Evolutionary conservation across 1,284 basidiomycete species (phyloP).

Genomic region (Malassezia yamatoensis): DNA sequence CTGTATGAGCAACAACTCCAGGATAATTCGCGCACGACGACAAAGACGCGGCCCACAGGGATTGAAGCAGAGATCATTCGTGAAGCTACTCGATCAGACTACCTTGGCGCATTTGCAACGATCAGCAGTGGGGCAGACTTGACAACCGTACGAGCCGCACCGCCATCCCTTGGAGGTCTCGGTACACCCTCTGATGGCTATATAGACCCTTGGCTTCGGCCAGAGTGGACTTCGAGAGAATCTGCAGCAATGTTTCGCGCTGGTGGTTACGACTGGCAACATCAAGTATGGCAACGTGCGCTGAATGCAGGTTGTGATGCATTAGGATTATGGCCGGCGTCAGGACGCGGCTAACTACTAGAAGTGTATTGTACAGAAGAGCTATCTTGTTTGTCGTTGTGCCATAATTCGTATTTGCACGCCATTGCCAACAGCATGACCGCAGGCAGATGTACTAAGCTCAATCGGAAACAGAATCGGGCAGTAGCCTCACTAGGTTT

Average conservation of each 20-base stretch:
- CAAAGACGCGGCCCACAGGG: slow-evolving; percentile 20
- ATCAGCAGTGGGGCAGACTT: slow-evolving; percentile 28
- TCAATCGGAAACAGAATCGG: slow-evolving; percentile 58
- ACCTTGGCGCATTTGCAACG: slow-evolving; percentile 34
- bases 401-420: slow-evolving; percentile 44
- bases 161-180: slow-evolving; percentile 24
- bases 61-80: slow-evolving; percentile 9
- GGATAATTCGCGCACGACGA: slow-evolving; percentile 14
- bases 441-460: slow-evolving; percentile 82
- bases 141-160: slow-evolving; percentile 25
- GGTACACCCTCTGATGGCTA: slow-evolving; percentile 25
- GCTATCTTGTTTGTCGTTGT: background rate
- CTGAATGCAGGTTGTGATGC: slow-evolving; percentile 28
- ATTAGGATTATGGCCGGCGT: slow-evolving; percentile 13
- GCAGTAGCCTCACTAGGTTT: slow-evolving; percentile 57
- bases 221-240: slow-evolving; percentile 21
- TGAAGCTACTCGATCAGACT: slow-evolving; percentile 22
- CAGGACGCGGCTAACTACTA: background rate
- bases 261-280: slow-evolving; percentile 37
- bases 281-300: slow-evolving; percentile 31
- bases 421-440: slow-evolving; percentile 83
- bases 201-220: slow-evolving; percentile 35
- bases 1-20: slow-evolving; percentile 20
- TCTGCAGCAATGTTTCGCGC: slow-evolving; percentile 29
- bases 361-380: background rate